Evolutionary conservation across 306 rosid genomes (phyloP).

Genomic region (Prunus persica): DNA sequence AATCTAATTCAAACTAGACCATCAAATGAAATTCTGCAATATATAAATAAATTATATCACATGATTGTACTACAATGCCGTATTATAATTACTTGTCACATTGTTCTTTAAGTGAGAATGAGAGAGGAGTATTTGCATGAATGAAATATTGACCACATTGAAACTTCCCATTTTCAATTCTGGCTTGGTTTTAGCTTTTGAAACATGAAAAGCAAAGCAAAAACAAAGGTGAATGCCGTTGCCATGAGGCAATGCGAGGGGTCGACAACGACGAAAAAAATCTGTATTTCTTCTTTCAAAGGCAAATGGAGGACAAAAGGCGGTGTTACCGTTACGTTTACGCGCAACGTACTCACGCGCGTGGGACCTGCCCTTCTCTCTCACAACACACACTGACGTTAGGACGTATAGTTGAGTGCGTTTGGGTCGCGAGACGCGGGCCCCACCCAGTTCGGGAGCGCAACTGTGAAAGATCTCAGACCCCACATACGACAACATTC

Average conservation of each 20-base stretch:
- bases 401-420: slow-evolving; percentile 27
- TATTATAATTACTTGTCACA: too few relatives aligned
- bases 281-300: neutral
- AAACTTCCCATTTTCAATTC: too few relatives aligned
- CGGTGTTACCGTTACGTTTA: slow-evolving; percentile 51
- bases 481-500: neutral
- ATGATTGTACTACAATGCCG: too few relatives aligned
- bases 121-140: too few relatives aligned
- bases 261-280: neutral
- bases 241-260: neutral
- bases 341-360: slow-evolving; percentile 60
- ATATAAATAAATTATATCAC: too few relatives aligned
- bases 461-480: slow-evolving; percentile 6
- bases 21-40: too few relatives aligned
- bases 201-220: neutral
- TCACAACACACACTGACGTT: slow-evolving; percentile 24
- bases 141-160: too few relatives aligned
- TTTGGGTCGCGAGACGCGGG: slow-evolving; percentile 43
- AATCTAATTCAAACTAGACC: too few relatives aligned
- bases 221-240: neutral
- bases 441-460: slow-evolving; percentile 36
- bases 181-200: neutral
- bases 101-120: too few relatives aligned
- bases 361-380: slow-evolving; percentile 29
- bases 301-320: slow-evolving; percentile 6